phyloP scores from a whole-genome alignment of 768 basidiomycete genomes.

The Asterophora parasitica region DNA sequence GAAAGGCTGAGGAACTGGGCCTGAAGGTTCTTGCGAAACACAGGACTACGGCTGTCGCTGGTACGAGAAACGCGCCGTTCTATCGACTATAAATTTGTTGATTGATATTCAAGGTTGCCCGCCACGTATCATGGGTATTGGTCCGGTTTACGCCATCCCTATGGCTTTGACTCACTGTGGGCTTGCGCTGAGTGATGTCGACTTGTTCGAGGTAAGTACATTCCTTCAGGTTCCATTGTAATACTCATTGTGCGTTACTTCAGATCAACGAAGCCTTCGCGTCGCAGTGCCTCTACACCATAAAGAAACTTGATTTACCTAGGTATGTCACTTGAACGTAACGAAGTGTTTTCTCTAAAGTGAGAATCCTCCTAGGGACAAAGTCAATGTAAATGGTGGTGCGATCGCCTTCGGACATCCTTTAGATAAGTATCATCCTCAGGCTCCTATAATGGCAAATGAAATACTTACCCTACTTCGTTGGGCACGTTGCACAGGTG shows the following conservation, averaged over 20 bases:
- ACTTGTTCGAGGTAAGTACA: constrained; percentile 73
- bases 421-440: constrained; percentile 62
- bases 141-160: constrained; percentile 81
- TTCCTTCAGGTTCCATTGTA: background rate
- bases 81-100: background rate
- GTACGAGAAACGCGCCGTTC: constrained; percentile 26
- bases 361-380: constrained; percentile 26
- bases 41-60: constrained; percentile 65
- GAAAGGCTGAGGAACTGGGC: constrained; percentile 72
- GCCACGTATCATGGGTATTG: constrained; percentile 86
- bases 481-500: constrained; percentile 71
- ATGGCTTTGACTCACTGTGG: constrained; percentile 66
- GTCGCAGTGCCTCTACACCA: constrained; percentile 72
- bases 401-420: constrained; percentile 87
- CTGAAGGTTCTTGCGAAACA: constrained; percentile 74
- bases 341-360: constrained; percentile 1
- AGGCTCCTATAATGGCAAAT: constrained; percentile 1
- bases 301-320: constrained; percentile 60
- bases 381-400: constrained; percentile 85
- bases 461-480: constrained; percentile 1
- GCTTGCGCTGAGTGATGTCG: constrained; percentile 63
- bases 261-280: constrained; percentile 93
- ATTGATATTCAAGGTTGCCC: constrained; percentile 45
- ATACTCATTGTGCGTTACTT: background rate
- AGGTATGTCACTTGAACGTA: constrained; percentile 22